phyloP scores from a whole-genome alignment of 495 filamentous ascomycete species.

The Amphirosellinia nigrospora region DNA sequence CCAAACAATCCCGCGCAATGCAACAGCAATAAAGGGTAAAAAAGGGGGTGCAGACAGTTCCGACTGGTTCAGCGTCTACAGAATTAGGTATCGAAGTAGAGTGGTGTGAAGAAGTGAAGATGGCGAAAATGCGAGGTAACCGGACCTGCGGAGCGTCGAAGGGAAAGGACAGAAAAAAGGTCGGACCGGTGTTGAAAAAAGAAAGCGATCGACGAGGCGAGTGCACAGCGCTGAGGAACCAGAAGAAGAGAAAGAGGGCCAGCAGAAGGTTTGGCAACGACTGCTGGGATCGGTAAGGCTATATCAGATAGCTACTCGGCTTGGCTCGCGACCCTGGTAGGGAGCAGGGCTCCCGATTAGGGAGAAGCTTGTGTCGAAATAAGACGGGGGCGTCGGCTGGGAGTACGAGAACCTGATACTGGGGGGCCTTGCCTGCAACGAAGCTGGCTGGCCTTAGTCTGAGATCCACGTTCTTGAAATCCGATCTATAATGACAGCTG shows the following conservation, averaged over 20 bases:
- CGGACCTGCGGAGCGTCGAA: slow-evolving; percentile 52
- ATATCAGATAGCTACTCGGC: slow-evolving; percentile 44
- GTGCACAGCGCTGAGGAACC: slow-evolving; percentile 51
- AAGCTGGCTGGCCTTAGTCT: slow-evolving; percentile 40
- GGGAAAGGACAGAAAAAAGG: slow-evolving; percentile 32
- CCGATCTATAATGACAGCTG: slow-evolving; percentile 54
- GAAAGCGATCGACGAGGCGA: slow-evolving; percentile 53
- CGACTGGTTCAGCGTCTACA: slow-evolving; percentile 7
- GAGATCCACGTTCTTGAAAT: slow-evolving; percentile 54
- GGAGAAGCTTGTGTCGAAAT: slow-evolving; percentile 49
- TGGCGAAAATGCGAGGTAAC: slow-evolving; percentile 49
- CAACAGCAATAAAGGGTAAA: background rate
- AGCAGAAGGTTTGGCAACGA: slow-evolving; percentile 34
- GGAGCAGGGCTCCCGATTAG: slow-evolving; percentile 40
- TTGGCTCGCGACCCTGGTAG: slow-evolving; percentile 31
- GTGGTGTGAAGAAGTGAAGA: slow-evolving; percentile 32
- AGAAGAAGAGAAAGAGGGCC: slow-evolving; percentile 39
- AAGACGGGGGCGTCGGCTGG: slow-evolving; percentile 39
- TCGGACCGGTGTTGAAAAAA: slow-evolving; percentile 49
- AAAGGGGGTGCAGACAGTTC: background rate
- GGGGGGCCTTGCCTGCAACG: slow-evolving; percentile 41
- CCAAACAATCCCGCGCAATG: background rate
- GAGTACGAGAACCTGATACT: slow-evolving; percentile 46
- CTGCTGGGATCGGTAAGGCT: slow-evolving; percentile 44
- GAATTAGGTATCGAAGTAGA: slow-evolving; percentile 26